Percentiles rank a stretch among this genome's conserved stretches.
Conservation (phyloP, 129 eudicot species). For the Centaurea solstitialis region DNA sequence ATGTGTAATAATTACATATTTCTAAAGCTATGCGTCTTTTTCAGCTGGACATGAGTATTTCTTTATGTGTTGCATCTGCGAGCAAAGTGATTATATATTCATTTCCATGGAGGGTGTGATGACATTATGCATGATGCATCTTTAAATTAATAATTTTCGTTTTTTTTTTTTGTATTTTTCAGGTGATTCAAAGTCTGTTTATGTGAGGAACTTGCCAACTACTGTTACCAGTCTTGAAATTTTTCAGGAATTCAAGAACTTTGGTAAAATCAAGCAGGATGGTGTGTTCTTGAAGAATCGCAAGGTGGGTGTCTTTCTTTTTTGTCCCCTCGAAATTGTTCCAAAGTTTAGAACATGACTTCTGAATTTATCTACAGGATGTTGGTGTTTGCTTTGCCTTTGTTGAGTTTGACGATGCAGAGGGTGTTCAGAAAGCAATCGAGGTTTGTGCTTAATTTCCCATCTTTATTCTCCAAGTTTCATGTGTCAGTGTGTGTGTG, state of each 20-base stretch:
- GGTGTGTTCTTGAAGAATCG: slow-evolving; percentile 70
- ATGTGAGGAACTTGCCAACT: slow-evolving; percentile 86
- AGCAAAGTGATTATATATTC: background rate
- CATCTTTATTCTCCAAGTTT: background rate
- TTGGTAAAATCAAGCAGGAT: slow-evolving; percentile 59
- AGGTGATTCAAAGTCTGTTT: slow-evolving; percentile 85
- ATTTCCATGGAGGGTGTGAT: background rate
- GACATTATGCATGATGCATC: background rate
- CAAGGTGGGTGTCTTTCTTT: slow-evolving; percentile 46
- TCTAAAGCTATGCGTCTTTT: background rate
- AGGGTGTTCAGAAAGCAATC: slow-evolving; percentile 66
- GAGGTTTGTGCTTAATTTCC: slow-evolving; percentile 45
- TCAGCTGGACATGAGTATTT: background rate
- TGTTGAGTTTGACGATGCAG: slow-evolving; percentile 79
- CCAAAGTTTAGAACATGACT: slow-evolving; percentile 3
- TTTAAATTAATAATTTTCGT: background rate
- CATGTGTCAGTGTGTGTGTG: background rate
- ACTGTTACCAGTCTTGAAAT: slow-evolving; percentile 68
- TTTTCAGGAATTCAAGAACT: slow-evolving; percentile 62
- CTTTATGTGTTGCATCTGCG: background rate
- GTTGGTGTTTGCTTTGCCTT: slow-evolving; percentile 76
- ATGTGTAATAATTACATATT: background rate
- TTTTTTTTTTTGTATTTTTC: slow-evolving; percentile 11
- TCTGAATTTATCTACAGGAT: slow-evolving; percentile 44
- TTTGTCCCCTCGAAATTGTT: background rate